A percentile compares a stretch with the other conserved stretches of the same genome.
These are phyloP conservation scores for Apiospora sp. DNA, from an alignment of 2,329 filamentous ascomycete genomes.

Conservation along the genomic window DNA sequence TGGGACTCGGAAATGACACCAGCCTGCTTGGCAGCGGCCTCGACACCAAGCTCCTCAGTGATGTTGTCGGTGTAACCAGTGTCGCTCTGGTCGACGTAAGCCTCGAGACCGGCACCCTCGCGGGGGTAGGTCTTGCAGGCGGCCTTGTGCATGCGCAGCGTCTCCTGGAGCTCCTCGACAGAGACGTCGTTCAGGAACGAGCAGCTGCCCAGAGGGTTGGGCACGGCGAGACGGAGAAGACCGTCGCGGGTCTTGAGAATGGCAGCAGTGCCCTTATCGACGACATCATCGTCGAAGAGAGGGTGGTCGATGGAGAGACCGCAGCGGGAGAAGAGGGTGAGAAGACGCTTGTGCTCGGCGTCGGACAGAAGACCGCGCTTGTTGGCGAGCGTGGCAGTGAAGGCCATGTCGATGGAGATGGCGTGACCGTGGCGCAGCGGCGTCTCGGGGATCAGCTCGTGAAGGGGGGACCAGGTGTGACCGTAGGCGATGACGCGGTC, in stretches of 20 bases:
- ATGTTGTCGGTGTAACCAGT: slow-evolving; percentile 63
- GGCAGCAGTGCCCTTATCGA: slow-evolving; percentile 71
- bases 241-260: slow-evolving; percentile 78
- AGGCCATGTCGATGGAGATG: slow-evolving; percentile 80
- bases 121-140: slow-evolving; percentile 69
- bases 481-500: slow-evolving; percentile 78
- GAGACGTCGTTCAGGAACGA: slow-evolving; percentile 74
- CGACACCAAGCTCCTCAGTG: slow-evolving; percentile 50
- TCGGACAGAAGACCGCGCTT: slow-evolving; percentile 66
- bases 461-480: slow-evolving; percentile 77
- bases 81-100: slow-evolving; percentile 73
- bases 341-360: slow-evolving; percentile 66
- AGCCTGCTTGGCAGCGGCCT: slow-evolving; percentile 31
- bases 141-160: slow-evolving; percentile 69
- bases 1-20: slow-evolving; percentile 27
- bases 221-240: slow-evolving; percentile 71
- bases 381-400: slow-evolving; percentile 73
- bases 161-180: slow-evolving; percentile 66
- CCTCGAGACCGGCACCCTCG: slow-evolving; percentile 70
- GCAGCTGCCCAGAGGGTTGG: slow-evolving; percentile 71
- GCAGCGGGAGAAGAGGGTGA: slow-evolving; percentile 74
- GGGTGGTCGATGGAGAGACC: slow-evolving; percentile 77
- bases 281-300: slow-evolving; percentile 70
- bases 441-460: slow-evolving; percentile 73
- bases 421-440: slow-evolving; percentile 77